These are phyloP conservation scores for Solanum boliviense DNA, from an alignment of 257 asterid genomes.

Conservation along the genomic window DNA sequence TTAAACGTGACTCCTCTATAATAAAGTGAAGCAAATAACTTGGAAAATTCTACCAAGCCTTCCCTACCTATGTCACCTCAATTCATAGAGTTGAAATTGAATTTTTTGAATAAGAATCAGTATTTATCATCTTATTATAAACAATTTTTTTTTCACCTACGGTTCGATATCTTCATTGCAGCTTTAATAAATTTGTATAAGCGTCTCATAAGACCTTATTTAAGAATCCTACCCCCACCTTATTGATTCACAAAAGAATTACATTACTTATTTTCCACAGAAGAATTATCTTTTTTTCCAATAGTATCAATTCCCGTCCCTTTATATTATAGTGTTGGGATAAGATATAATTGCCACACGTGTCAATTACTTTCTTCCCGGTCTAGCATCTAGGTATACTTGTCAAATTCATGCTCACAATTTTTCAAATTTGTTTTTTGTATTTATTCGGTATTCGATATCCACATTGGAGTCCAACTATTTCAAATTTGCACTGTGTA, in stretches of 20 bases:
- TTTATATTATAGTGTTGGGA: not conserved
- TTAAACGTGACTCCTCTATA: not conserved
- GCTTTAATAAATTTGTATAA: not conserved
- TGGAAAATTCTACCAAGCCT: not conserved
- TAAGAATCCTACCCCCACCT: not conserved
- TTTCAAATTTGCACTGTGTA: no score
- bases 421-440: not conserved
- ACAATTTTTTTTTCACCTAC: fast-evolving
- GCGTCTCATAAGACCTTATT: not conserved
- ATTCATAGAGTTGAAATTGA: not conserved
- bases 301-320: not conserved
- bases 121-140: not conserved
- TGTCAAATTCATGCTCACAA: not conserved
- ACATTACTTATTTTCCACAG: not conserved
- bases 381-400: not conserved
- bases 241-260: not conserved
- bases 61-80: not conserved
- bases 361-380: not conserved
- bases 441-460: no score
- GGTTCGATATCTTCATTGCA: not conserved
- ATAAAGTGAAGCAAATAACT: not conserved
- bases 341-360: not conserved
- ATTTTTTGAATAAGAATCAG: not conserved
- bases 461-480: fast-evolving
- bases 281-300: not conserved